Percentiles rank a stretch among this genome's conserved stretches.
phyloP scores from a whole-genome alignment of 352 stramenopile genomes.

The Globisporangium rhizosaccharum region DNA sequence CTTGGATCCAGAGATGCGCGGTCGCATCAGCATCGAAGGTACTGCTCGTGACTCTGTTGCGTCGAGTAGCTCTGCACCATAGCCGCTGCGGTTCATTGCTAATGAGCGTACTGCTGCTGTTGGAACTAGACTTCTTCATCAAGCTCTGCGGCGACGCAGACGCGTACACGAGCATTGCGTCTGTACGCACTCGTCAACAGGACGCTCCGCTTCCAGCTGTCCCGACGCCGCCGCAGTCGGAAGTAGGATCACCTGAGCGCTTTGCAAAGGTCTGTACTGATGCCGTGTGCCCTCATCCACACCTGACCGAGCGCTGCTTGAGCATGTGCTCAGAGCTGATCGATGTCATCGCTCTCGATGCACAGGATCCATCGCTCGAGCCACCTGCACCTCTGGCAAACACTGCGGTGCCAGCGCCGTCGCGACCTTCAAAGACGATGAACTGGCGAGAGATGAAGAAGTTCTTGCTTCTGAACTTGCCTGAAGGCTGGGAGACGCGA shows the following conservation, averaged over 20 bases:
- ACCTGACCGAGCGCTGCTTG: background rate
- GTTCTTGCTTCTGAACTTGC: conserved; percentile 59
- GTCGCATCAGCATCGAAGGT: conserved; percentile 74
- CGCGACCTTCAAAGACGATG: conserved; percentile 33
- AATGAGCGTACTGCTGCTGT: background rate
- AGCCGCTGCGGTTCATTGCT: background rate
- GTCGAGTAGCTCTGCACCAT: background rate
- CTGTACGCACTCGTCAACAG: conserved; percentile 6
- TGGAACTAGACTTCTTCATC: conserved; percentile 60
- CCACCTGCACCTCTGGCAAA: conserved; percentile 13
- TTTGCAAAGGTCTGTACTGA: background rate
- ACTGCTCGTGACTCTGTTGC: background rate
- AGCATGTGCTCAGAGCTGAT: background rate
- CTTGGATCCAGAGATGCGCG: conserved; percentile 45
- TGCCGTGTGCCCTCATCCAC: background rate
- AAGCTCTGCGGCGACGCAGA: conserved; percentile 65
- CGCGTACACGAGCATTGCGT: conserved; percentile 30
- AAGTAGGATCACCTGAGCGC: conserved; percentile 6
- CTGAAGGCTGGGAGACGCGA: conserved; percentile 73
- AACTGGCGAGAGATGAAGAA: conserved; percentile 78
- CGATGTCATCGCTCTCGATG: background rate
- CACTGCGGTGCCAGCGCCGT: conserved; percentile 22
- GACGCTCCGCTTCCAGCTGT: conserved; percentile 3
- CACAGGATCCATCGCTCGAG: conserved; percentile 16
- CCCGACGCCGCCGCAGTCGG: conserved; percentile 1